Conservation (phyloP, 1,284 basidiomycete genomes). For the Rhodotorula glutinis region DNA sequence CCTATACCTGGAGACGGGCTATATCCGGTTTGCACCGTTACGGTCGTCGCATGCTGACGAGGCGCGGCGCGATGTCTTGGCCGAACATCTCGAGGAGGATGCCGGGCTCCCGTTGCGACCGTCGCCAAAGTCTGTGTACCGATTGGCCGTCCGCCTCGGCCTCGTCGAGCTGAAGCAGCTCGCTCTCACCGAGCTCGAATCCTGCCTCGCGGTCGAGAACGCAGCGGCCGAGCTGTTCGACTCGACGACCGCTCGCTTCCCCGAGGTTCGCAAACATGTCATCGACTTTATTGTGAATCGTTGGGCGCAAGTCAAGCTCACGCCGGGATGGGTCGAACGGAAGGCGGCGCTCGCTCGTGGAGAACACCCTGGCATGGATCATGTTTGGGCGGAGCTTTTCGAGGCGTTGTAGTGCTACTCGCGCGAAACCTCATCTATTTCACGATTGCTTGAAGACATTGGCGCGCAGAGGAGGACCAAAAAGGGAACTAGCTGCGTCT, state of each 20-base stretch:
- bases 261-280: neutral
- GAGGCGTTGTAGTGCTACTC: neutral
- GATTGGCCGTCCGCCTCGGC: constrained; percentile 7
- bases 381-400: neutral
- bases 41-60: neutral
- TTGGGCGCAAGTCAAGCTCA: neutral
- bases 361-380: neutral
- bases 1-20: constrained; percentile 45
- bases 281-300: neutral
- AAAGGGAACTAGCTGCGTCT: too few relatives aligned
- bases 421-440: too few relatives aligned
- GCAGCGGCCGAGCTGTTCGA: neutral
- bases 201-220: neutral
- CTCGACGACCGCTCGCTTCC: neutral
- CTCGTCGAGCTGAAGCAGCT: neutral
- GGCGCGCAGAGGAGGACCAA: neutral
- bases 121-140: constrained; percentile 13
- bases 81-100: neutral
- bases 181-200: neutral
- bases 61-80: too few relatives aligned
- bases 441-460: neutral
- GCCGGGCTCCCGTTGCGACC: neutral
- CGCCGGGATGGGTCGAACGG: neutral
- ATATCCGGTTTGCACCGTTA: constrained; percentile 8
- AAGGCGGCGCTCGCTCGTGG: neutral